Evolutionary conservation across 257 asterid species (phyloP), one percentile per base, ranked within the genome.

Genomic region (Jaltomata sinuosa): DNA sequence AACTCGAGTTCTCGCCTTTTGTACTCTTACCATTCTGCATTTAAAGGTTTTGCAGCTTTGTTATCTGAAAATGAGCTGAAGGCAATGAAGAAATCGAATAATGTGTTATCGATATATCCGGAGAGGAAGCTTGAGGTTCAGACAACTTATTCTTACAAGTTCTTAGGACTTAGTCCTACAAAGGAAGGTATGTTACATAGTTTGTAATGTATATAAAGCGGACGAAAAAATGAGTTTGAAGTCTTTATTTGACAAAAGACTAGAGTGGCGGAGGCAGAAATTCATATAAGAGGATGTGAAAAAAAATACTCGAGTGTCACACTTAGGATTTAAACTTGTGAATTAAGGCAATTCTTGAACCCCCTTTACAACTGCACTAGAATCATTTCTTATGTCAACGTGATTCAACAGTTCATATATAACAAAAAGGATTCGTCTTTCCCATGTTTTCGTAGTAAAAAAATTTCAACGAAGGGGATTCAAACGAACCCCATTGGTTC

Each of bases 41-140:
- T 96, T 86, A 98, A 93, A 88, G 99, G 99, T 27, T 96, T 96
- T 64, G 93, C 99, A 8, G 99, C 98, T 74, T 91, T 79, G 8
- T 89, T 96, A 53, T 86, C 95, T 3, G 83, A 78, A 3, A 34
- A 59, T 3, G 98, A 96, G 89, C 90, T 90, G 2, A 86, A 89
- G 85, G 31, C 79, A 42, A 38, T 96, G 64, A 85, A 57, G 27
- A 86, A 57, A 52, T 90, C 90, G 0, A 87, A 61, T 8, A 90
- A 94, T 18, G 98, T 96, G 9, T 82, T 96, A 27, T 89, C 99
- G 0, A 88, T 96, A 78, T 87, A 92, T 62, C 93, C 92, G 0
- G 99, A 96, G 55, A 88, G 91, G 84, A 91, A 80, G 88, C 88
- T 90, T 19, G 87, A 88, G 53, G 72, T 94, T 32, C 98, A 92